Base-by-base conservation (phyloP, 345 rosid genomes). In the Ceriops zippeliana region DNA sequence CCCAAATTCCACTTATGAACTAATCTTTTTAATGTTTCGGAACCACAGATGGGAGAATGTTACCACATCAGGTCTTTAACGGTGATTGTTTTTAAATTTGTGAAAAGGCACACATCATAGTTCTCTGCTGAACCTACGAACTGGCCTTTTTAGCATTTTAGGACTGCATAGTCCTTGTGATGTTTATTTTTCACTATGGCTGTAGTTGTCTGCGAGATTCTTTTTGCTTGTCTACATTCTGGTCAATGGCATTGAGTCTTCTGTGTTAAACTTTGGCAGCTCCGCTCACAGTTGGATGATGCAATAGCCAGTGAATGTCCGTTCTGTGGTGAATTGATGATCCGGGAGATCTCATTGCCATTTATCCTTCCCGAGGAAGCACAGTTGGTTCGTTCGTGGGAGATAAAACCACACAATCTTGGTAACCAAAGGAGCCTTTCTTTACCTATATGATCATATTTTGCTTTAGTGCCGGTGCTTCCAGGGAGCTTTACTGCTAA, bases 221-320 rank as follows among this genome's bases (percentile, higher is more conserved):
- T 49, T 51, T 3, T 31, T 42, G 49, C 46, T 62, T 46, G 15
- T 5, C 46, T 52, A 52, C 2, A 22, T 63, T 28, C 27, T 52
- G 26, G 42, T 10, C 21, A 20, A 21, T 32, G 37, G 42, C 19
- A 22, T 51, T 34, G 63, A 37, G 67, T 22, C 57, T 71, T 47
- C 73, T 58, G 53, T 68, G 60, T 69, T 59, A 42, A 52, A 11
- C 66, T 71, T 69, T 13, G 19, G 59, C 96, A 95, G 97, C 96
- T 91, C 51, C 92, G 96, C 19, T 83, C 96, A 64, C 90, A 90
- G 79, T 74, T 95, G 72, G 99, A 95, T 30, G 97, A 90, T 80
- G 99, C 96, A 76, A 85, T 91, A 68, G 98, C 98, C 32, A 83
- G 90, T 6, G 96, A 95, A 77, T 91, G 99, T 71, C 97, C 99